phyloP scores from a whole-genome alignment of 441 rosid genomes.

The Arabidopsis hybrid region DNA sequence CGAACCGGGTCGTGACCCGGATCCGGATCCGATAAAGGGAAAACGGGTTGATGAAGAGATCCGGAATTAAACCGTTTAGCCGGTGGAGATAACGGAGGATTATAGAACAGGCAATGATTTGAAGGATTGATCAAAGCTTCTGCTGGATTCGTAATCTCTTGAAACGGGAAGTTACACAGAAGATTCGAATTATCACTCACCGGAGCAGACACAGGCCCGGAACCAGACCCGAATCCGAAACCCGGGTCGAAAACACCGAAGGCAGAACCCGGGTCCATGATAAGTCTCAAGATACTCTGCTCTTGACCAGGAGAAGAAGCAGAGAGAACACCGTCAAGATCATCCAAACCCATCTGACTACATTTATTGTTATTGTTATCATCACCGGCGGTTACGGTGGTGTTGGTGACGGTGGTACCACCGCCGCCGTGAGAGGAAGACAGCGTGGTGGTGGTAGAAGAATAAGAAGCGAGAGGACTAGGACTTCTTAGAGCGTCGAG shows the following conservation, averaged over 20 bases:
- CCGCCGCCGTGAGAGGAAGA: conserved; percentile 62
- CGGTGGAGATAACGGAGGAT: conserved; percentile 51
- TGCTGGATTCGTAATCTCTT: conserved; percentile 46
- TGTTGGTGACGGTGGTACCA: conserved; percentile 53
- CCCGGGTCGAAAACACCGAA: conserved; percentile 66
- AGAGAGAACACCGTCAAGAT: conserved; percentile 62
- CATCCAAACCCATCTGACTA: conserved; percentile 65
- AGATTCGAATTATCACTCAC: conserved; percentile 16
- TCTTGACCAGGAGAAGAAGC: conserved; percentile 67
- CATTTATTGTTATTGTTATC: conserved; percentile 51
- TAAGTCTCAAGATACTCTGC: conserved; percentile 61
- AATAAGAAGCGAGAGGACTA: conserved; percentile 53
- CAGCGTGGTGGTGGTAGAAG: conserved; percentile 61
- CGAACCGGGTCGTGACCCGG: conserved; percentile 54
- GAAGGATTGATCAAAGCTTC: conserved; percentile 48
- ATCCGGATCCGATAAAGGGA: conserved; percentile 45
- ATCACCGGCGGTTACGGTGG: conserved; percentile 58
- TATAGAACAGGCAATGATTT: conserved; percentile 43
- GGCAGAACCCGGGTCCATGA: conserved; percentile 69
- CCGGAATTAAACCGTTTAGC: conserved; percentile 61
- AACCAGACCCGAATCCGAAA: conserved; percentile 47
- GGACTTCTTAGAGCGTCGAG: conserved; percentile 58
- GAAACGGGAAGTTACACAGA: conserved; percentile 40
- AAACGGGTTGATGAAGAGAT: conserved; percentile 42
- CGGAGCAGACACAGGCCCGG: conserved; percentile 23